Evolutionary conservation across 2,329 filamentous ascomycete genomes (phyloP).

Genomic region (Cordyceps javanica): DNA sequence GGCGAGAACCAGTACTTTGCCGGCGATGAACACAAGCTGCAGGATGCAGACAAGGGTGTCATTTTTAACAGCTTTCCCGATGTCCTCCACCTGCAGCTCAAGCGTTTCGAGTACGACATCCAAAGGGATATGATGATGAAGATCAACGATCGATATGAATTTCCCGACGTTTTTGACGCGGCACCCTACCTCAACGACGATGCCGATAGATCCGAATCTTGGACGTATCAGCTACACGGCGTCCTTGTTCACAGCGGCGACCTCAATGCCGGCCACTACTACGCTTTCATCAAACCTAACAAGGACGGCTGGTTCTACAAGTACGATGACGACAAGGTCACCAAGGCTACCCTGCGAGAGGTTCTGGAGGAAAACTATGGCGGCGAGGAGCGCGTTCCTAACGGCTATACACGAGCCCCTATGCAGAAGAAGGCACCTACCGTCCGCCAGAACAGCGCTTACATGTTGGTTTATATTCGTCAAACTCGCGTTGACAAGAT

Average conservation of each 20-base stretch:
- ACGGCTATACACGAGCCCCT: conserved; percentile 39
- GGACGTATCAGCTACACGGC: conserved; percentile 87
- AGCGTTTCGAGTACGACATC: conserved; percentile 97
- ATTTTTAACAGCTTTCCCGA: conserved; percentile 95
- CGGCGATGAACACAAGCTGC: conserved; percentile 79
- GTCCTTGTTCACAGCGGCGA: conserved; percentile 96
- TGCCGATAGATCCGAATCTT: conserved; percentile 81
- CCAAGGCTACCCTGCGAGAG: conserved; percentile 84
- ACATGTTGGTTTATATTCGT: conserved; percentile 98
- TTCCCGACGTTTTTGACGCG: conserved; percentile 77
- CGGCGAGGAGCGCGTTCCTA: conserved; percentile 64
- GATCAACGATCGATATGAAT: conserved; percentile 89
- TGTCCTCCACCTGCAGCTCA: conserved; percentile 89
- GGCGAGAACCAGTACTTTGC: conserved; percentile 99
- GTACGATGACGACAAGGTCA: conserved; percentile 96
- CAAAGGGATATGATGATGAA: conserved; percentile 98
- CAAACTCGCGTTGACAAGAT: conserved; percentile 80
- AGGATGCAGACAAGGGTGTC: conserved; percentile 95
- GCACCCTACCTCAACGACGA: conserved; percentile 80
- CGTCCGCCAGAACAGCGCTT: conserved; percentile 74
- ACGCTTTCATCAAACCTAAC: conserved; percentile 89
- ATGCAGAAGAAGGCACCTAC: conserved; percentile 51
- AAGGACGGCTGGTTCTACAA: conserved; percentile 95
- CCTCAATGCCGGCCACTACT: conserved; percentile 95
- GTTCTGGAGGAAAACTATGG: conserved; percentile 96